Percentiles rank a stretch among this genome's conserved stretches.
These are phyloP conservation scores for Cyberlindnera veronae DNA, from an alignment of 805 yeast genomes.

Conservation along the genomic window DNA sequence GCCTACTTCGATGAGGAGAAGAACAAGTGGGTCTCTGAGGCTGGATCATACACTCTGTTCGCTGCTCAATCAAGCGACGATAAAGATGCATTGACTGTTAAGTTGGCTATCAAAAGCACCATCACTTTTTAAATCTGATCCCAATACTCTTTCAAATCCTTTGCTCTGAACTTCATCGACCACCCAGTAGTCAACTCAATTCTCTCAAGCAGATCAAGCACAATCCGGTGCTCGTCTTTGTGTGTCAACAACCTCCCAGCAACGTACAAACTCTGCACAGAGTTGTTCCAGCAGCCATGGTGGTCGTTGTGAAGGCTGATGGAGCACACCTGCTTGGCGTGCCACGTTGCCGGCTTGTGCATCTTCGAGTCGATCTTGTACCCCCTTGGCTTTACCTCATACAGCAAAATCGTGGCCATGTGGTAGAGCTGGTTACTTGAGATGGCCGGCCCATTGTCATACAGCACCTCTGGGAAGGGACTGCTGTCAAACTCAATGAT, in stretches of 20 bases:
- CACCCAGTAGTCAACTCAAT: constrained; percentile 32
- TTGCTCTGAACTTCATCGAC: constrained; percentile 31
- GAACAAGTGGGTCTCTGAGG: constrained; percentile 48
- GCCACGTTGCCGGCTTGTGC: constrained; percentile 24
- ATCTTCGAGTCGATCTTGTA: constrained; percentile 26
- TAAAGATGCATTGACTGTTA: constrained; percentile 11
- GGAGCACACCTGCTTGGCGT: constrained; percentile 24
- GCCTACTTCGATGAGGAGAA: constrained; percentile 50
- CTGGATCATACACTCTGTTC: constrained; percentile 45
- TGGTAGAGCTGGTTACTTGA: constrained; percentile 38
- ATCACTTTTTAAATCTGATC: constrained; percentile 9
- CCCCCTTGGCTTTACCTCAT: constrained; percentile 38
- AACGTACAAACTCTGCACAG: constrained; percentile 23
- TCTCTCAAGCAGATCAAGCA: constrained; percentile 28
- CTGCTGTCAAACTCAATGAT: constrained; percentile 29
- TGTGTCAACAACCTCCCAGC: constrained; percentile 25
- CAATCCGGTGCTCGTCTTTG: constrained; percentile 27
- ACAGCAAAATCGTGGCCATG: constrained; percentile 35
- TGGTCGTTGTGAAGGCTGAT: constrained; percentile 22
- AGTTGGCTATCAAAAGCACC: constrained; percentile 12
- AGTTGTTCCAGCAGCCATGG: constrained; percentile 25
- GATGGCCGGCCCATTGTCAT: constrained; percentile 35
- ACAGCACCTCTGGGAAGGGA: constrained; percentile 37
- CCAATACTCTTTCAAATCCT: constrained; percentile 30
- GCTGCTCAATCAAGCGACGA: constrained; percentile 40